Evolutionary conservation across 257 asterid genomes (phyloP).

Genomic region (Salvia hispanica): DNA sequence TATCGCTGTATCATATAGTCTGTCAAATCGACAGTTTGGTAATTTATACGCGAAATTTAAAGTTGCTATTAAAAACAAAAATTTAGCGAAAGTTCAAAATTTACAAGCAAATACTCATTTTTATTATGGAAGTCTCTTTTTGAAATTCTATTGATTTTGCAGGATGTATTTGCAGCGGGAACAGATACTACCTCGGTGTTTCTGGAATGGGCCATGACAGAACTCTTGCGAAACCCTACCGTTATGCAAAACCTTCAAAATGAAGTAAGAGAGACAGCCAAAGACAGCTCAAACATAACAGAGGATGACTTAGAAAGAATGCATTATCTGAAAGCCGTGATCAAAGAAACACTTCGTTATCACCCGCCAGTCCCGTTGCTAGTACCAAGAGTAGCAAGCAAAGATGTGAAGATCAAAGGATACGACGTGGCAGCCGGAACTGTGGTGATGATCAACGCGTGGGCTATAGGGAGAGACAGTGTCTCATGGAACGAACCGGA

Average conservation of each 20-base stretch:
- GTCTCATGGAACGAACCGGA: constrained; percentile 31
- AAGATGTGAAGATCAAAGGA: constrained; percentile 12
- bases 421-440: neutral
- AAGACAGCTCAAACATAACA: neutral
- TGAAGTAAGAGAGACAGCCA: neutral
- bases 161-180: constrained; percentile 3
- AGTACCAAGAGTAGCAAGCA: neutral
- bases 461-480: constrained; percentile 39
- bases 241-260: neutral
- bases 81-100: too few relatives aligned
- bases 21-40: neutral
- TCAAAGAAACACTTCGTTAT: constrained; percentile 1
- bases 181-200: neutral
- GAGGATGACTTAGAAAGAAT: neutral
- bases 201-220: constrained; percentile 1
- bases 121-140: too few relatives aligned
- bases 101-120: too few relatives aligned
- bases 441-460: constrained; percentile 7
- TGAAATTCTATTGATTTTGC: too few relatives aligned
- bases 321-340: constrained; percentile 18
- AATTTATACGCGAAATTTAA: too few relatives aligned
- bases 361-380: neutral
- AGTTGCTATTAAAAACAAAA: too few relatives aligned
- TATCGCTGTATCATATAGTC: too few relatives aligned
- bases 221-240: neutral